Base-by-base conservation (phyloP, 2,329 filamentous ascomycete species). In the Aspergillus phoenicis region DNA sequence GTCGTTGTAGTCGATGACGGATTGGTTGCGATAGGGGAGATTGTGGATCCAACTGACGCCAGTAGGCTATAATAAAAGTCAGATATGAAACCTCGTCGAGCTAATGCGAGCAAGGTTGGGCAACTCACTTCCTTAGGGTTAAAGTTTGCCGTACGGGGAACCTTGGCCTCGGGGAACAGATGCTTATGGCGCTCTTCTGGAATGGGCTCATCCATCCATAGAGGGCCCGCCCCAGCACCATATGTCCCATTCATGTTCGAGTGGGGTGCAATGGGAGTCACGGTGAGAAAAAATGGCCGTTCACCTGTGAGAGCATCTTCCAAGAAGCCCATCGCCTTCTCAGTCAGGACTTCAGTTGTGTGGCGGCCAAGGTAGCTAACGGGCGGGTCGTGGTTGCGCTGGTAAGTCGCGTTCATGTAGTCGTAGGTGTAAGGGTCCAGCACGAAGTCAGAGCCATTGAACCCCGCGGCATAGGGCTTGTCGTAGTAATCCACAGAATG, bases 181-280 rank as follows among this genome's bases (percentile, higher is more conserved):
- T 86, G 71, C 41, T 81, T 79, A 64, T 91, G 87, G 28, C 86
- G 79, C 30, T 43, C 47, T 48, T 28, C 41, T n/a, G 33, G 55
- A n/a, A 57, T 63, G 2, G 61, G 58, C 15, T 33, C 55, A 26
- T 38, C 55, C 38, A 41, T 54, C 48, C 51, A 11, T 39, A 24
- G 17, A 28, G 4, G 55, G 43, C 30, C 11, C 6, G 8, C 2
- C 38, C 47, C 5, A 59, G 20, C n/a, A 11, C 47, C 5, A 28
- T 4, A 28, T 6, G 54, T 30, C 1, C 45, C 55, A 58, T 80
- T 67, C 5, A 83, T 77, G 62, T 87, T 86, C 22, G 83, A 82
- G 66, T 92, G 89, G 0, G 89, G 89, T 0, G 85, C 88, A 5
- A 88, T 82, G 0, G 89, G 89, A 0, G 89, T 85, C 8, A 90